Evolutionary conservation across 2,329 filamentous ascomycete species (phyloP).

Genomic region (Lasiodiplodia sp.): DNA sequence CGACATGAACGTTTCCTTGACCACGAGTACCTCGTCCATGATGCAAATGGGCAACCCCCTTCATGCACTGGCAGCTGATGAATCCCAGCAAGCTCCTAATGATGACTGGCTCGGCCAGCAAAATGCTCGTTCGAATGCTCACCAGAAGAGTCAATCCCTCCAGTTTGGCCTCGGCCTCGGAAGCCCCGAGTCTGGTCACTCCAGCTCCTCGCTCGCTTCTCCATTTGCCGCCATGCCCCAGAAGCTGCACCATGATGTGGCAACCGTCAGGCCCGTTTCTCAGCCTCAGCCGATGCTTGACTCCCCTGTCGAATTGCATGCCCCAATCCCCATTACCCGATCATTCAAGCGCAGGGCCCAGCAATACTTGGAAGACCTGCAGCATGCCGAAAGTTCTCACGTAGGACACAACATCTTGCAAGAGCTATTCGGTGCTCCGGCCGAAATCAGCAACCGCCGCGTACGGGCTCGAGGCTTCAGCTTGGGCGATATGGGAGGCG

Average conservation of each 20-base stretch:
- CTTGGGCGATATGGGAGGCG: constrained; percentile 61
- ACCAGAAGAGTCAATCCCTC: constrained; percentile 60
- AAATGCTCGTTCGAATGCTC: constrained; percentile 54
- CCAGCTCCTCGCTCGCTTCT: constrained; percentile 47
- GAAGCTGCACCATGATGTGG: background rate
- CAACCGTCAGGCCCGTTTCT: constrained; percentile 29
- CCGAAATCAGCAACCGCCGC: constrained; percentile 61
- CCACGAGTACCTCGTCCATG: constrained; percentile 58
- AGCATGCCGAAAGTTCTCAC: constrained; percentile 54
- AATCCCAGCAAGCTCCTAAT: constrained; percentile 43
- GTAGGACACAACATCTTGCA: constrained; percentile 46
- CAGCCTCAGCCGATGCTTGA: constrained; percentile 42
- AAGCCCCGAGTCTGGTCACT: constrained; percentile 31
- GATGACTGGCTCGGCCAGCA: constrained; percentile 50
- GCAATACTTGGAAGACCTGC: constrained; percentile 60
- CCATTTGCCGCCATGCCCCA: constrained; percentile 43
- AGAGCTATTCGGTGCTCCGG: constrained; percentile 55
- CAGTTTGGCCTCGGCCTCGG: constrained; percentile 55
- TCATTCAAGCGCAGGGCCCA: constrained; percentile 66
- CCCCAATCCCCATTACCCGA: constrained; percentile 58
- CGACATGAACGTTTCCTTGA: constrained; percentile 60
- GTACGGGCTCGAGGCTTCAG: constrained; percentile 69
- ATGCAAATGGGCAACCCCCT: constrained; percentile 60
- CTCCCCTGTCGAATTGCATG: constrained; percentile 64
- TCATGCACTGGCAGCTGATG: constrained; percentile 52